These are phyloP conservation scores for Colletotrichum siamense DNA, from an alignment of 2,329 filamentous ascomycete species.

Conservation along the genomic window DNA sequence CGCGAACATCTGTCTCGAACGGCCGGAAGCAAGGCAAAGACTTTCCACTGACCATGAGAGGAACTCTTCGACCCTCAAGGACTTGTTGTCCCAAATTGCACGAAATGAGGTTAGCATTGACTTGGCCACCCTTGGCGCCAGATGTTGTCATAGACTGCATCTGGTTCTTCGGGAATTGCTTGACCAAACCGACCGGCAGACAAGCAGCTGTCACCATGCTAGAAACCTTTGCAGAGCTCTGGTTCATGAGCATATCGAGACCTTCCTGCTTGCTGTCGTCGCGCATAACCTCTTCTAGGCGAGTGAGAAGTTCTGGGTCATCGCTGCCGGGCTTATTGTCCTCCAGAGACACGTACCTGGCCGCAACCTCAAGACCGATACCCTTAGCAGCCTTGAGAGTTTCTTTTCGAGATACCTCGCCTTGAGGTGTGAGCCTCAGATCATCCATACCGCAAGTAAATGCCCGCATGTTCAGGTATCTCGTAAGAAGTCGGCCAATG, in stretches of 20 bases:
- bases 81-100: constrained; percentile 98
- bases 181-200: constrained; percentile 82
- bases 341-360: constrained; percentile 86
- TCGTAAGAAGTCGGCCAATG: constrained; percentile 86
- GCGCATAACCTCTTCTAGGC: constrained; percentile 87
- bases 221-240: constrained; percentile 72
- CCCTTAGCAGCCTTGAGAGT: constrained; percentile 70
- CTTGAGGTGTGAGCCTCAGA: constrained; percentile 80
- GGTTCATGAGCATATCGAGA: constrained; percentile 87
- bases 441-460: constrained; percentile 99
- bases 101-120: constrained; percentile 97
- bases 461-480: constrained; percentile 89
- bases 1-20: constrained; percentile 86
- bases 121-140: constrained; percentile 88
- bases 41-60: constrained; percentile 97
- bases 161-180: constrained; percentile 94
- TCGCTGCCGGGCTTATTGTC: constrained; percentile 65
- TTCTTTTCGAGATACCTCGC: constrained; percentile 74
- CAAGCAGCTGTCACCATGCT: constrained; percentile 79
- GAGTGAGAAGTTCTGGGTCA: constrained; percentile 74
- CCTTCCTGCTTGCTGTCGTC: constrained; percentile 91
- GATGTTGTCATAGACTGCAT: constrained; percentile 99
- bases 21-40: constrained; percentile 92
- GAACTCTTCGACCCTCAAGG: constrained; percentile 91
- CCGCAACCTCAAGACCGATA: constrained; percentile 80